Evolutionary conservation across 1,284 basidiomycete genomes (phyloP).

Genomic region (Apiotrichum montevideense): DNA sequence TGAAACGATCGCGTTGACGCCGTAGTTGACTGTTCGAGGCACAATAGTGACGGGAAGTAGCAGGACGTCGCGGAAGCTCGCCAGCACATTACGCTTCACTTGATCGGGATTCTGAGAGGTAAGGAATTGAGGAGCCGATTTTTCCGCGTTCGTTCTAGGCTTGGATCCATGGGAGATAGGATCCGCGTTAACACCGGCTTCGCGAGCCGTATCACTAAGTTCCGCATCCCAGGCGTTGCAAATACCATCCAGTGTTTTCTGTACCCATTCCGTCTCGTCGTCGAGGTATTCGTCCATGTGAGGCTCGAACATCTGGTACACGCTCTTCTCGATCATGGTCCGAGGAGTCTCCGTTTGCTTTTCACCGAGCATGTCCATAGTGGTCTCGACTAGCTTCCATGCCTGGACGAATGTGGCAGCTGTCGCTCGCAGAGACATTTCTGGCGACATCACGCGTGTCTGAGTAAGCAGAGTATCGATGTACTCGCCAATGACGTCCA

Average conservation of each 20-base stretch:
- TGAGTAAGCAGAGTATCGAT: slow-evolving; percentile 68
- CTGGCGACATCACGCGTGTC: slow-evolving; percentile 66
- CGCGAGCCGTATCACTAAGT: slow-evolving; percentile 12
- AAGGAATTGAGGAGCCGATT: slow-evolving; percentile 57
- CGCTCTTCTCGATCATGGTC: slow-evolving; percentile 67
- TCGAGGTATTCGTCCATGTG: slow-evolving; percentile 96
- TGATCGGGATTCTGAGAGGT: slow-evolving; percentile 80
- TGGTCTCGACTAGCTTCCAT: slow-evolving; percentile 73
- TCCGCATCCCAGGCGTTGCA: slow-evolving; percentile 69
- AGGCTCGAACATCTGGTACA: slow-evolving; percentile 85
- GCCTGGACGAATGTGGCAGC: slow-evolving; percentile 85
- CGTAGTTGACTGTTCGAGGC: slow-evolving; percentile 67
- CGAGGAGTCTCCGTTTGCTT: slow-evolving; percentile 42
- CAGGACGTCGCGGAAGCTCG: slow-evolving; percentile 83
- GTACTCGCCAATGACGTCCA: slow-evolving; percentile 67
- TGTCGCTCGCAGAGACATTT: slow-evolving; percentile 72
- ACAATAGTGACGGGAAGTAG: slow-evolving; percentile 93
- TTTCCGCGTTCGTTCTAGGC: neutral
- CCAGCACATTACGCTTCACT: slow-evolving; percentile 85
- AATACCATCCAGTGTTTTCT: slow-evolving; percentile 64
- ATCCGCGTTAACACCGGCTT: neutral
- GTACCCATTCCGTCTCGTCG: slow-evolving; percentile 81
- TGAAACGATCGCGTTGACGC: slow-evolving; percentile 61
- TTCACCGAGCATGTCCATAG: slow-evolving; percentile 50
- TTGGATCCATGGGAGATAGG: neutral